A percentile compares a stretch with the other conserved stretches of the same genome.
Evolutionary conservation across 2,329 filamentous ascomycete species (phyloP).

Genomic region (Phialemoniopsis sp.): DNA sequence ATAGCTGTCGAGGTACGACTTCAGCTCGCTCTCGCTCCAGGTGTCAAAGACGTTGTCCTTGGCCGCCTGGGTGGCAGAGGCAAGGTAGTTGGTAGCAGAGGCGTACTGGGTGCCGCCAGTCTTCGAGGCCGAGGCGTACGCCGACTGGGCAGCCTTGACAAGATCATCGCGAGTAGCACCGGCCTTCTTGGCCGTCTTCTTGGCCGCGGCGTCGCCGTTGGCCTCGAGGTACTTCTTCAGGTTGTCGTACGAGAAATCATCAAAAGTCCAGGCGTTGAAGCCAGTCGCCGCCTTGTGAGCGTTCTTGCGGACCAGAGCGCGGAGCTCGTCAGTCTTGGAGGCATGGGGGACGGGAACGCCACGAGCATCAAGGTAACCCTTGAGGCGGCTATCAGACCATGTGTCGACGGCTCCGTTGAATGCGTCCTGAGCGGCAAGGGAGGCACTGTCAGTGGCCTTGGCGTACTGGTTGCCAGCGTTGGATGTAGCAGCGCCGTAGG

Average conservation of each 20-base stretch:
- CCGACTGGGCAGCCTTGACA: conserved; percentile 57
- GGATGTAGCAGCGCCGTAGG: conserved; percentile 68
- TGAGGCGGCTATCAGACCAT: conserved; percentile 76
- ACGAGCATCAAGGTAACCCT: conserved; percentile 73
- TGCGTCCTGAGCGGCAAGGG: conserved; percentile 57
- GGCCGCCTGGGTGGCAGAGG: conserved; percentile 58
- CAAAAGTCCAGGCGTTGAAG: conserved; percentile 74
- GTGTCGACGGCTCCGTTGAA: conserved; percentile 58
- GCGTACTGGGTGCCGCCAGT: conserved; percentile 56
- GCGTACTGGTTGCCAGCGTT: conserved; percentile 74
- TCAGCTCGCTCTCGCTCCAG: conserved; percentile 71
- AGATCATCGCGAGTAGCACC: conserved; percentile 71
- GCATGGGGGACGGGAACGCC: conserved; percentile 70
- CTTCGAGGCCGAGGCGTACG: conserved; percentile 55
- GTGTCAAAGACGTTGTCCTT: conserved; percentile 67
- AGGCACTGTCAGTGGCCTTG: conserved; percentile 67
- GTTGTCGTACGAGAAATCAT: conserved; percentile 70
- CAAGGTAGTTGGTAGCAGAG: conserved; percentile 67
- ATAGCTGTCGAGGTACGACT: conserved; percentile 76
- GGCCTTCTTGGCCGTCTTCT: conserved; percentile 58
- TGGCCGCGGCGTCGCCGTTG: conserved; percentile 49
- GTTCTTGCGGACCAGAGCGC: conserved; percentile 70
- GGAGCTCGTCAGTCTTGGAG: conserved; percentile 67
- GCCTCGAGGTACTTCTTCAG: conserved; percentile 55
- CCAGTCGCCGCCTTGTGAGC: conserved; percentile 65